phyloP scores from a whole-genome alignment of 2,329 filamentous ascomycete genomes.

The Fragosphaeria purpurea region DNA sequence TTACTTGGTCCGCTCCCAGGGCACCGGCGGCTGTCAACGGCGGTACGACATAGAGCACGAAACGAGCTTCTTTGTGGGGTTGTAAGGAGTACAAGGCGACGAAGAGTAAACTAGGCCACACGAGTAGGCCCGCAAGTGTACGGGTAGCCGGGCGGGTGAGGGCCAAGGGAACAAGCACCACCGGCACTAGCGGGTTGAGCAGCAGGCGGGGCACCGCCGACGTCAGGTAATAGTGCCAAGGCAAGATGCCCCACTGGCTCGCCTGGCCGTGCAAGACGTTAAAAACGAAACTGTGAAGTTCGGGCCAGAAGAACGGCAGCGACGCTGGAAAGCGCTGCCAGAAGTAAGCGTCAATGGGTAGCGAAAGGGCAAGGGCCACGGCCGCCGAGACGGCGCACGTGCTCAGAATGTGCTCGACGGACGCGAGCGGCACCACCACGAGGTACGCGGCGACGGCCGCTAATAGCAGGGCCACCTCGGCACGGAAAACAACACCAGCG shows the following conservation, averaged over 20 bases:
- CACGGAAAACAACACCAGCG: slow-evolving; percentile 76
- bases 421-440: slow-evolving; percentile 38
- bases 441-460: slow-evolving; percentile 56
- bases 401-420: slow-evolving; percentile 24
- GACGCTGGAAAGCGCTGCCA: slow-evolving; percentile 53
- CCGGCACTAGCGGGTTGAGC: slow-evolving; percentile 59
- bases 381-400: slow-evolving; percentile 55
- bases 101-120: slow-evolving; percentile 62
- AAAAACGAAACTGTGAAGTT: slow-evolving; percentile 80
- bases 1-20: slow-evolving; percentile 62
- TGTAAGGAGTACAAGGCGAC: slow-evolving; percentile 74
- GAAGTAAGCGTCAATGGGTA: slow-evolving; percentile 82
- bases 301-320: slow-evolving; percentile 72
- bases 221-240: slow-evolving; percentile 78
- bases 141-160: slow-evolving; percentile 37
- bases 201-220: slow-evolving; percentile 74
- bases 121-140: slow-evolving; percentile 34
- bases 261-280: slow-evolving; percentile 80
- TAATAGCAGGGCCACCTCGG: slow-evolving; percentile 77
- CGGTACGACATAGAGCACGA: slow-evolving; percentile 83
- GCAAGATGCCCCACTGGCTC: slow-evolving; percentile 76
- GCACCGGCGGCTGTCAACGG: slow-evolving; percentile 69
- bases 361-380: slow-evolving; percentile 58
- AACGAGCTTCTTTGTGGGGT: slow-evolving; percentile 93
- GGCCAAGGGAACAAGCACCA: slow-evolving; percentile 45